phyloP scores from a whole-genome alignment of 2,329 filamentous ascomycete genomes.

The Aspergillus fructus region DNA sequence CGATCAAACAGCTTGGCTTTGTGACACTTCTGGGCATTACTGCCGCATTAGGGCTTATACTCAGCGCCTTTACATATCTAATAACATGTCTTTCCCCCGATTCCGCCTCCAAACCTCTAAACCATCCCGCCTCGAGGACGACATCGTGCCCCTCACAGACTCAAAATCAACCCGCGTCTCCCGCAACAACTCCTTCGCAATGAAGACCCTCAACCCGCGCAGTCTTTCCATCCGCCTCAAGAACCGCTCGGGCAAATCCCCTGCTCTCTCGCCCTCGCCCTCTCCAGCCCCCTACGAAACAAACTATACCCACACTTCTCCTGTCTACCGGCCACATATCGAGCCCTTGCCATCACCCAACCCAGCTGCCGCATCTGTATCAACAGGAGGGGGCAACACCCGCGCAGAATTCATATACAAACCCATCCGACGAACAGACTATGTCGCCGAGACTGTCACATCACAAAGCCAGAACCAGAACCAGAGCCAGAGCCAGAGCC shows the following conservation, averaged over 20 bases:
- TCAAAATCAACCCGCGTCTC: neutral
- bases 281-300: constrained; percentile 15
- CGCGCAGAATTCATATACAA: constrained; percentile 31
- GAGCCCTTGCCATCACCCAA: neutral
- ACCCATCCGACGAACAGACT: constrained; percentile 31
- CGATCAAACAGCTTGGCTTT: constrained; percentile 12
- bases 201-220: constrained; percentile 24
- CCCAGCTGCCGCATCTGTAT: neutral
- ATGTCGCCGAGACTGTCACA: constrained; percentile 23
- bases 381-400: neutral
- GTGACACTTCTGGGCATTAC: neutral
- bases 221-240: constrained; percentile 30
- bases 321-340: neutral
- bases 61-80: constrained; percentile 9
- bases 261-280: neutral
- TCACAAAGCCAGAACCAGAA: neutral
- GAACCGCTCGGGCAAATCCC: neutral
- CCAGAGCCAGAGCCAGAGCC: too few relatives aligned
- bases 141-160: constrained; percentile 4
- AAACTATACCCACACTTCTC: constrained; percentile 10
- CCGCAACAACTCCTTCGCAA: constrained; percentile 19
- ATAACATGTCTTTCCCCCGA: constrained; percentile 28
- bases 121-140: constrained; percentile 21
- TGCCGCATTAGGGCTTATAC: neutral
- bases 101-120: constrained; percentile 30